Base-by-base conservation (phyloP, 768 basidiomycete species). In the Boletus rufocinnamomeus region DNA sequence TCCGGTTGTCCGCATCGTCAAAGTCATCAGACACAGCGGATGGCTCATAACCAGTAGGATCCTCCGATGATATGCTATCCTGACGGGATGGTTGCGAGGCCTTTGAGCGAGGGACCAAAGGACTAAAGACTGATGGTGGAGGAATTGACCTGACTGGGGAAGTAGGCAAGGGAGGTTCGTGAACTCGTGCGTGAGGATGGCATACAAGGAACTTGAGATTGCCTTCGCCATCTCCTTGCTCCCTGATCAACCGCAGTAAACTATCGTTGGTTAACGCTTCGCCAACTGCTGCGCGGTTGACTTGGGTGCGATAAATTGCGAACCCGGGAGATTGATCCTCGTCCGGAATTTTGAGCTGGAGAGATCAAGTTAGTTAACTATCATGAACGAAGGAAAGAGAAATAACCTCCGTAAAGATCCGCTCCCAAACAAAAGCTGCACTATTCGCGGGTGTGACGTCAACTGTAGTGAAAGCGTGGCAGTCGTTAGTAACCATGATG, bases 221-320 rank as follows among this genome's bases (percentile, higher is more conserved):
- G 17, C 92, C 93, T 67, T 81, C 87, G 28, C 82, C 76, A 72
- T 97, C 94, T 38, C 90, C 92, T 9, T 82, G 75, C 43, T 85
- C 79, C 54, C 79, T 78, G 71, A 93, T 93, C 37, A 95, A 79
- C 19, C 83, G 79, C 66, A 90, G 82, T 7, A 98, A 76, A 59
- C 77, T 79, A 30, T 92, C 87, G 60, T 89, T 84, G 14, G 82
- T 75, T 34, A 97, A 74, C 8, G 93, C 84, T 16, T 86, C 86
- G 5, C 91, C 85, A 45, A 89, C 82, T 19, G 89, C 88, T 62
- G 80, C 88, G 28, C 84, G 82, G 58, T 90, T 91, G 66, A 97
- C 88, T 73, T 92, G 90, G 1, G 94, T 96, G 60, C 86, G 88
- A 77, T 91, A 94, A 54, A 98, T 88, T 27, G 87, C 84, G 69